Percentiles rank a stretch among this genome's conserved stretches.
phyloP scores from a whole-genome alignment of 179 eudicot genomes.

The Spinacia oleracea region DNA sequence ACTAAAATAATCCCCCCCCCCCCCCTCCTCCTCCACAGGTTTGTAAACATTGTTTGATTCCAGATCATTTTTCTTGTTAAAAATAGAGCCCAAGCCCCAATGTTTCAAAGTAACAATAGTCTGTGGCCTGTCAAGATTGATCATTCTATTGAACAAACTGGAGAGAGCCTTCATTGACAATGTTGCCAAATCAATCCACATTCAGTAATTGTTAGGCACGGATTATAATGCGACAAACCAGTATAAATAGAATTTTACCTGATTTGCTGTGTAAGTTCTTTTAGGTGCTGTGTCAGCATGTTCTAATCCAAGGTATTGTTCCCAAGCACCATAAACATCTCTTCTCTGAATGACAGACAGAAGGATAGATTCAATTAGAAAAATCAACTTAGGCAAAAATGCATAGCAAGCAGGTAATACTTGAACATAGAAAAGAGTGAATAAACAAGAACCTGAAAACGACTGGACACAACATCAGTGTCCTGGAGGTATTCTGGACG shows the following conservation, averaged over 20 bases:
- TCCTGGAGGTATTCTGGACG: slow-evolving; percentile 86
- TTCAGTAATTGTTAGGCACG: background rate
- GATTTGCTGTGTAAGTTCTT: slow-evolving; percentile 57
- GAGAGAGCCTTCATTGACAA: background rate
- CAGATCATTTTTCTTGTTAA: background rate
- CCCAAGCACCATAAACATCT: slow-evolving; percentile 91
- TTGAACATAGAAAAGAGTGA: background rate
- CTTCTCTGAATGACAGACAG: slow-evolving; percentile 45
- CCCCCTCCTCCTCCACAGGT: background rate
- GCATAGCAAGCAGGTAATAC: background rate
- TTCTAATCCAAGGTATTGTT: slow-evolving; percentile 88
- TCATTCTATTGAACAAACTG: background rate
- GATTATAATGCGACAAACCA: slow-evolving; percentile 1
- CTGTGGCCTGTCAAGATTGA: background rate
- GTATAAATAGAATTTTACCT: slow-evolving; percentile 37
- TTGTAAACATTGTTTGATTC: background rate
- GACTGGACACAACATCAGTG: slow-evolving; percentile 59
- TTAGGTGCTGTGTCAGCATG: slow-evolving; percentile 77
- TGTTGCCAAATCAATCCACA: background rate
- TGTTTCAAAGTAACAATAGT: background rate
- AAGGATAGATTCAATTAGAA: slow-evolving; percentile 1
- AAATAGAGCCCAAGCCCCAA: background rate
- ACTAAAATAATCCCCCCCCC: background rate
- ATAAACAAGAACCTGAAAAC: slow-evolving; percentile 61
- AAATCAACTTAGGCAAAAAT: background rate